Conservation (phyloP, 164 flowering plant genomes). For the Paratinospora sagittata region DNA sequence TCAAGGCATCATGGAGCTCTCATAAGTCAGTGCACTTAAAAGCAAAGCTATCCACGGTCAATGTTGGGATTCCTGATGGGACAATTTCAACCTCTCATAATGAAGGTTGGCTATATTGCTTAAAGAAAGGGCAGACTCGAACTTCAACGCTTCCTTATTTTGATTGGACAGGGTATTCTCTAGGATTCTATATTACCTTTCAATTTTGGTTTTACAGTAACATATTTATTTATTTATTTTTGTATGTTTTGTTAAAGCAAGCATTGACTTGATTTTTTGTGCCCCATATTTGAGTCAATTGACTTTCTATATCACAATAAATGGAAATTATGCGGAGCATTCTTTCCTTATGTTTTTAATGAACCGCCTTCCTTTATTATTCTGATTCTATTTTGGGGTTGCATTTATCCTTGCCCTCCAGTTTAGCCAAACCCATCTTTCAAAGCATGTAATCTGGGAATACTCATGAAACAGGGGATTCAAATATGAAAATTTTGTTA, state of each 20-base stretch:
- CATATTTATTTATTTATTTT: background rate
- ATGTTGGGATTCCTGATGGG: conserved; percentile 28
- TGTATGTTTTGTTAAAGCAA: background rate
- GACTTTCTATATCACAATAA: too few relatives aligned
- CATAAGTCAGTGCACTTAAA: conserved; percentile 83
- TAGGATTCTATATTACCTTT: conserved; percentile 3
- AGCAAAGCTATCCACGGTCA: conserved; percentile 41
- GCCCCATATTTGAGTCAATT: background rate
- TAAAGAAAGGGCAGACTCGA: conserved; percentile 78
- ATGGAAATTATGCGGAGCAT: too few relatives aligned
- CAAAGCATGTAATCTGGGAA: too few relatives aligned
- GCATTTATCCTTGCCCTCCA: too few relatives aligned
- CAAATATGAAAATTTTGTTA: too few relatives aligned
- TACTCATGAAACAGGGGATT: too few relatives aligned
- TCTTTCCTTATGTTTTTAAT: too few relatives aligned
- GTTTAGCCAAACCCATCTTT: too few relatives aligned
- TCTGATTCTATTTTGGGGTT: too few relatives aligned
- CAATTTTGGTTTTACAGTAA: background rate
- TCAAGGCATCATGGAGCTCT: conserved; percentile 91
- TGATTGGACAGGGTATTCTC: conserved; percentile 93
- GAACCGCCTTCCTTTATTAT: too few relatives aligned
- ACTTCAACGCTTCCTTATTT: conserved; percentile 68
- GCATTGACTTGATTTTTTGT: background rate
- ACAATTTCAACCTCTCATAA: conserved; percentile 29
- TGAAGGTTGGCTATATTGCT: conserved; percentile 83